Percentiles rank a stretch among this genome's conserved stretches.
phyloP scores from a whole-genome alignment of 352 stramenopile genomes.

The Aphanomyces astaci region DNA sequence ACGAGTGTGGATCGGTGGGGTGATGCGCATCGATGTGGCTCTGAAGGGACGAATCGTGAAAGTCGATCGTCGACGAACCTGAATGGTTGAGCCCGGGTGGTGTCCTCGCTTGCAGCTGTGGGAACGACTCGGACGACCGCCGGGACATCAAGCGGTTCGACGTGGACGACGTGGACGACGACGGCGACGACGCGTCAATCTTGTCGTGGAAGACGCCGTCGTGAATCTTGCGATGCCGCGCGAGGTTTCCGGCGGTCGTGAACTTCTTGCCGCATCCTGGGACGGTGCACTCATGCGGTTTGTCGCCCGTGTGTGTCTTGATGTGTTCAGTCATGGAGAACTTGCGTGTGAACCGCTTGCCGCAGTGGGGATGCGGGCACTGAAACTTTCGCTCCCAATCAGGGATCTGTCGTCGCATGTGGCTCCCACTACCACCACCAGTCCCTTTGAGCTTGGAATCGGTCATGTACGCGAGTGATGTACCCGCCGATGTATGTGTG shows the following conservation, averaged over 20 bases:
- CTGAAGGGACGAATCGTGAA: not conserved
- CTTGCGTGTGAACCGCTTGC: conserved; percentile 26
- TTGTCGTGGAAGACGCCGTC: not conserved
- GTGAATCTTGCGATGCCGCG: conserved; percentile 58
- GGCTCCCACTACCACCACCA: not conserved
- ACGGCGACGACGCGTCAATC: not conserved
- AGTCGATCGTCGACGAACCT: not conserved
- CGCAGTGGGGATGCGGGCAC: conserved; percentile 24
- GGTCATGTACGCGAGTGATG: not conserved
- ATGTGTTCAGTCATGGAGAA: conserved; percentile 64
- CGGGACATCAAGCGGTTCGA: not conserved
- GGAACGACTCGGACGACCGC: conserved; percentile 6
- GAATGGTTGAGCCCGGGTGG: not conserved
- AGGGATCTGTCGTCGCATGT: conserved; percentile 18
- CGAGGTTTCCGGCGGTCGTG: conserved; percentile 62
- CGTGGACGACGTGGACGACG: not conserved
- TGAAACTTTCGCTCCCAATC: conserved; percentile 25
- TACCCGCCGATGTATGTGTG: not conserved
- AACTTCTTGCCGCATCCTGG: conserved; percentile 54
- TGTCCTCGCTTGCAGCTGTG: conserved; percentile 8
- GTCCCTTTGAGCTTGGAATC: not conserved
- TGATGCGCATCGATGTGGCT: not conserved
- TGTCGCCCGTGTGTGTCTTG: conserved; percentile 72
- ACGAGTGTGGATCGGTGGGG: not conserved
- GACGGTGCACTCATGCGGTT: conserved; percentile 52